Conservation (phyloP, 495 filamentous ascomycete species). For the Penicillium verhagenii region DNA sequence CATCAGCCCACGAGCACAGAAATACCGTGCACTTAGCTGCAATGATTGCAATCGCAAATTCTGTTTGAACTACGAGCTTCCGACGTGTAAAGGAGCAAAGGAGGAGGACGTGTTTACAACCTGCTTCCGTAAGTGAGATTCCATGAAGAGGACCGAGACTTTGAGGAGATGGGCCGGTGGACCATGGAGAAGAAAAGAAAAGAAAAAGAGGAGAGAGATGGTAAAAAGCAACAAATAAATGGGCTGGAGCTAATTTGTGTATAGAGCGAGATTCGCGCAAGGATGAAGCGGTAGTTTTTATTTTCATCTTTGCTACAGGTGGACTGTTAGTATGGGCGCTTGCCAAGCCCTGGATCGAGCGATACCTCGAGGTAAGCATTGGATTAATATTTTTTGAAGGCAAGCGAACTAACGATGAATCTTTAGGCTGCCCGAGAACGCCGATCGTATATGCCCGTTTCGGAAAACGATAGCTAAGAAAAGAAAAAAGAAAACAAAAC, state of each 20-base stretch:
- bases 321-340: conserved; percentile 80
- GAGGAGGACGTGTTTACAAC: conserved; percentile 85
- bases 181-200: not conserved
- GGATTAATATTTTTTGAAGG: not conserved
- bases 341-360: conserved; percentile 61
- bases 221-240: not conserved
- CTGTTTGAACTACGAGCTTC: conserved; percentile 79
- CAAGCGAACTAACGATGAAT: conserved; percentile 8
- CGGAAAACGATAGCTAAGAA: conserved; percentile 24
- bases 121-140: conserved; percentile 74
- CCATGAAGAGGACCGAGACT: not conserved
- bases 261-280: conserved; percentile 82
- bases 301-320: conserved; percentile 86
- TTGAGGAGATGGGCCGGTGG: not conserved
- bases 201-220: no score
- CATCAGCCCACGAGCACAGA: conserved; percentile 19
- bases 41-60: conserved; percentile 88
- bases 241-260: conserved; percentile 10
- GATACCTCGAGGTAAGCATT: conserved; percentile 53
- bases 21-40: conserved; percentile 57
- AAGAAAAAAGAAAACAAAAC: not conserved
- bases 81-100: conserved; percentile 81
- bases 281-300: conserved; percentile 86
- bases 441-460: conserved; percentile 45
- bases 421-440: conserved; percentile 45